Conservation (phyloP, 495 filamentous ascomycete species). For the Entonaema liquescens region DNA sequence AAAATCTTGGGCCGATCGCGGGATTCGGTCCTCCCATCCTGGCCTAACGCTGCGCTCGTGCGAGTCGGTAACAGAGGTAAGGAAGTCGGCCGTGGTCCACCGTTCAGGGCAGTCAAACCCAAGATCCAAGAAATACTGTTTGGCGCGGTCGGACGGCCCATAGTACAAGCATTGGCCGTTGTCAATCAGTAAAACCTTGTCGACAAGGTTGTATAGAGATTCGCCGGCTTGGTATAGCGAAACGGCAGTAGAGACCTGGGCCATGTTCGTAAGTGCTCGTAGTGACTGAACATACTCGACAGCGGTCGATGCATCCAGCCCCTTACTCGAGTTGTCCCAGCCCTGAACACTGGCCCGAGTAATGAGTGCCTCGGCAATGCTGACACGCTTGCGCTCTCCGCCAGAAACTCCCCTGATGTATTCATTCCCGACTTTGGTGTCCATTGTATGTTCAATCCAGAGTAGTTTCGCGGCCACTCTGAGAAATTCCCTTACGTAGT, state of each 20-base stretch:
- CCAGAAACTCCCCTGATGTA: constrained; percentile 78
- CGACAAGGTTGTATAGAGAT: constrained; percentile 68
- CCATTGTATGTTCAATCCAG: constrained; percentile 77
- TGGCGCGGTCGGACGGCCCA: constrained; percentile 65
- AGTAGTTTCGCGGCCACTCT: constrained; percentile 77
- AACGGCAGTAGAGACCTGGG: constrained; percentile 64
- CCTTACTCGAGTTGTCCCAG: constrained; percentile 62
- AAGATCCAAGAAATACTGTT: constrained; percentile 68
- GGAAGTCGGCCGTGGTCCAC: constrained; percentile 73
- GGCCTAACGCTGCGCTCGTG: constrained; percentile 66
- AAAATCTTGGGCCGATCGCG: constrained; percentile 76
- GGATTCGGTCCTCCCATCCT: constrained; percentile 71
- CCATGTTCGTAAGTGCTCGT: constrained; percentile 64
- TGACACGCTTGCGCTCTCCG: constrained; percentile 66
- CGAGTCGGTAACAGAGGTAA: constrained; percentile 76
- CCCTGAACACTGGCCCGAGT: constrained; percentile 53
- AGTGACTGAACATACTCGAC: constrained; percentile 58
- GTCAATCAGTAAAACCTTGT: constrained; percentile 72
- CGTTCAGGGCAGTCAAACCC: constrained; percentile 65
- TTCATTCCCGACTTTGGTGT: constrained; percentile 86
- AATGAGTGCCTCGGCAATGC: constrained; percentile 60
- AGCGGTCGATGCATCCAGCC: constrained; percentile 59
- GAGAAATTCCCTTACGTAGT: constrained; percentile 73
- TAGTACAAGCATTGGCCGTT: constrained; percentile 76
- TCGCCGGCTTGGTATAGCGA: constrained; percentile 79